These are phyloP conservation scores for Rosa lucieae DNA, from an alignment of 306 rosid genomes.

Conservation along the genomic window DNA sequence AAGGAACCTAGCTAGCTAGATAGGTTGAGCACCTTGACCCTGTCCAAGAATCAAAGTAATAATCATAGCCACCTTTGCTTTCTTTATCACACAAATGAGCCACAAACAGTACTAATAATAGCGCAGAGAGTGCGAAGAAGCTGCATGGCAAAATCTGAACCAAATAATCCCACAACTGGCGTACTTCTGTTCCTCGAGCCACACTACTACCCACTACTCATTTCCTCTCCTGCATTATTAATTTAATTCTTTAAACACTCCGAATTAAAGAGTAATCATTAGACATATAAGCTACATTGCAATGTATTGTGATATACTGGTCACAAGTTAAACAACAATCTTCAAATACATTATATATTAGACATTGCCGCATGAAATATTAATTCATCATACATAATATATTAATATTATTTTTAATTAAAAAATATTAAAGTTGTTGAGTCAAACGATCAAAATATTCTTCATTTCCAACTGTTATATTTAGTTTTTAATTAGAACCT, in stretches of 20 bases:
- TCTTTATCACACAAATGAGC: constrained; percentile 7
- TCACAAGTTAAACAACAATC: not conserved
- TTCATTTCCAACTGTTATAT: constrained; percentile 41
- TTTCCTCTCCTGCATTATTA: not conserved
- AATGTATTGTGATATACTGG: not conserved
- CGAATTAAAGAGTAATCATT: not conserved
- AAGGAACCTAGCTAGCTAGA: constrained; percentile 15
- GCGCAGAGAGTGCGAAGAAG: not conserved
- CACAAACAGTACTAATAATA: constrained; percentile 14
- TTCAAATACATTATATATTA: not conserved
- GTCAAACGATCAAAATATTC: constrained; percentile 23
- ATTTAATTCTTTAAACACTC: not conserved
- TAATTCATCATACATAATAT: not conserved
- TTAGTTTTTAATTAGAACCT: constrained; percentile 32
- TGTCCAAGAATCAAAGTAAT: constrained; percentile 3
- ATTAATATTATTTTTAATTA: too few species aligned
- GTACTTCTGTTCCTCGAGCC: constrained; percentile 53
- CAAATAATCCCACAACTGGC: not conserved
- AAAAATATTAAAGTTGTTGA: not conserved
- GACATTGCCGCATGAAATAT: not conserved
- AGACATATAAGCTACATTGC: not conserved
- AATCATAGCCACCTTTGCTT: constrained; percentile 23
- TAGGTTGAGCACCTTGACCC: not conserved
- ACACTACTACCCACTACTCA: constrained; percentile 21
- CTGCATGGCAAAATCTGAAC: constrained; percentile 15